Conservation (phyloP, 2,329 filamentous ascomycete genomes). For the Claviceps maximensis region DNA sequence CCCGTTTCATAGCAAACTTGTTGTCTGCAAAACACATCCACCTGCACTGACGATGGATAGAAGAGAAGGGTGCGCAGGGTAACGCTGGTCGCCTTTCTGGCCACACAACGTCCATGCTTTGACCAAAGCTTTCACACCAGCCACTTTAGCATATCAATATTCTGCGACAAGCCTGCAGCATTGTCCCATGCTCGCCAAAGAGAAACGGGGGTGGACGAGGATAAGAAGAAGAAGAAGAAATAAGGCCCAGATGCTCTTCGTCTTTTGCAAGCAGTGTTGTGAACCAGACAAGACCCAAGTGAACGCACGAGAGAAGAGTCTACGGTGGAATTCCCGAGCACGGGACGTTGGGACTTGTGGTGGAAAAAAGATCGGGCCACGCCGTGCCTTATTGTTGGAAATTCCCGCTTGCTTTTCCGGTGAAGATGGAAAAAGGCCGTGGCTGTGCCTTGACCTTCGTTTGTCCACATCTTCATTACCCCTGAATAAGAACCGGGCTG, state of each 20-base stretch:
- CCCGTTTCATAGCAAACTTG: background rate
- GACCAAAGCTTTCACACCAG: background rate
- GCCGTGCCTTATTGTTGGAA: background rate
- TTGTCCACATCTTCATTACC: background rate
- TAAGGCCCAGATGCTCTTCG: background rate
- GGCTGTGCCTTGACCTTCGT: background rate
- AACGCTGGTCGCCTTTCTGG: background rate
- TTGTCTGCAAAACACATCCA: background rate
- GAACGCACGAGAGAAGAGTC: background rate
- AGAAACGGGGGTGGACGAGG: background rate
- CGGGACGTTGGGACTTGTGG: background rate
- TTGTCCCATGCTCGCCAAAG: background rate
- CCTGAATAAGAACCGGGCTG: conserved; percentile 1
- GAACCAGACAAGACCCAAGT: background rate
- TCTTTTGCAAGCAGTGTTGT: background rate
- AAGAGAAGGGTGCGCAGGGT: background rate
- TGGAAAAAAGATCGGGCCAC: background rate
- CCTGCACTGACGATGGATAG: background rate
- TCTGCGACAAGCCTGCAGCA: background rate
- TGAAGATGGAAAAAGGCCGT: background rate
- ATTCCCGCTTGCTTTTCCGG: background rate
- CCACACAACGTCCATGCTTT: background rate
- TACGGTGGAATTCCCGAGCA: background rate
- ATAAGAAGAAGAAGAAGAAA: too few species aligned
- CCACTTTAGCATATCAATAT: background rate